Base-by-base conservation (phyloP, 768 basidiomycete species). In the Hygrocybe coccinea region DNA sequence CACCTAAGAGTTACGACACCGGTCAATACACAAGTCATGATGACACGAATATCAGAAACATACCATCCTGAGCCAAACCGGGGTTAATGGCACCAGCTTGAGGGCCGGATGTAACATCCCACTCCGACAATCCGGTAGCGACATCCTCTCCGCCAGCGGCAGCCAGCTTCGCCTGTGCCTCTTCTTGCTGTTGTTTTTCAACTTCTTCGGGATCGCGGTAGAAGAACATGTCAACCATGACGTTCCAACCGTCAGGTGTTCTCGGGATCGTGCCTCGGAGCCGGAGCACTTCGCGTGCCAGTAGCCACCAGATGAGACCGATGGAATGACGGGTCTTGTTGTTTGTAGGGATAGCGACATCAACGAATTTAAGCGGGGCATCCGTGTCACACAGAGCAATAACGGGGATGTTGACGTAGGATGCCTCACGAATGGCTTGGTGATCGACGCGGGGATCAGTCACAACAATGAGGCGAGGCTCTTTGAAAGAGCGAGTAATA, bases 191-290 rank as follows among this genome's bases (percentile, higher is more conserved):
- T 76, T 97, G 95, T 76, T 89, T 91, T 84, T 97, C 95, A 64
- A 97, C 90, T 76, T 99, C 97, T 72, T 99, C 95, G 59, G 95
- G 94, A 77, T 97, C 95, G 67, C 95, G 91, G 85, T 98, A 98
- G 87, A 97, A 94, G 88, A 95, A 95, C 87, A 95, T 89, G 74
- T 95, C 95, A 62, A 95, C 93, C 91, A 98, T 97, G 73, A 97
- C 89, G 71, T 86, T 90, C 97, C 97, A 99, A 65, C 89, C 91
- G 60, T 95, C 94, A 59, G 83, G 72, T 39, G 91, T 88, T 65
- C 97, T 85, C 57, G 93, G 88, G 73, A 98, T 86, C 55, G 91
- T 89, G 46, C 97, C 97, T 59, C 93, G 85, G 68, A 99, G 81
- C 68, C 97, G 85, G 74, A 99, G 88, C 65, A 97, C 93, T 71